Conservation (phyloP, 2,329 filamentous ascomycete genomes). For the Penicillium brasilianum region DNA sequence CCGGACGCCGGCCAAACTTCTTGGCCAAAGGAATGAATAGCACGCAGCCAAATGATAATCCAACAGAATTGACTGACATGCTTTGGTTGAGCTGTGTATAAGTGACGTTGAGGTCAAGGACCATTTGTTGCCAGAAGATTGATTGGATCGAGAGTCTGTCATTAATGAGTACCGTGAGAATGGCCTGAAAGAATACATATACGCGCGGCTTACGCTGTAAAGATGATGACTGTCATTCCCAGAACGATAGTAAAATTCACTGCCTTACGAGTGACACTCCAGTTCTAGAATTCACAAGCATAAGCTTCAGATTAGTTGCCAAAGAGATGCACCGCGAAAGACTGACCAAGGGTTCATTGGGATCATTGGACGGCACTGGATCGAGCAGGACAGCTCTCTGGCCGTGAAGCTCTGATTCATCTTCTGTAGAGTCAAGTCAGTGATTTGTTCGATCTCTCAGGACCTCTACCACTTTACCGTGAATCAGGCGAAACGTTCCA, state of each 20-base stretch:
- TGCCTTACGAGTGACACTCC: slow-evolving; percentile 49
- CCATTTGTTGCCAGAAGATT: slow-evolving; percentile 55
- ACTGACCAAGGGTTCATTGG: slow-evolving; percentile 39
- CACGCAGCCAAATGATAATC: slow-evolving; percentile 50
- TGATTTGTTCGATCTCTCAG: not conserved
- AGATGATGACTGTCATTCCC: slow-evolving; percentile 52
- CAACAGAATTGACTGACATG: slow-evolving; percentile 54
- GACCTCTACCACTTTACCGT: slow-evolving; percentile 16
- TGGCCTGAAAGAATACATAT: not conserved
- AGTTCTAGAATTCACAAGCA: slow-evolving; percentile 43
- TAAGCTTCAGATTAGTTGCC: not conserved
- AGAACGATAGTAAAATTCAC: slow-evolving; percentile 50
- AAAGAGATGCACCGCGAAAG: slow-evolving; percentile 14
- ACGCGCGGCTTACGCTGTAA: slow-evolving; percentile 38
- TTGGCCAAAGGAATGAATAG: slow-evolving; percentile 55
- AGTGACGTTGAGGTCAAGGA: slow-evolving; percentile 50
- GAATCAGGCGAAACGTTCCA: slow-evolving; percentile 35
- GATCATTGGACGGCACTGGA: slow-evolving; percentile 42
- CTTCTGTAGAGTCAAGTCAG: slow-evolving; percentile 15
- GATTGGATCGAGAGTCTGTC: slow-evolving; percentile 45
- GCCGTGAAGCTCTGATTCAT: slow-evolving; percentile 13
- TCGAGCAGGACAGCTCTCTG: slow-evolving; percentile 38
- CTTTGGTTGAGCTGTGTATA: slow-evolving; percentile 51
- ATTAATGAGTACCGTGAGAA: not conserved
- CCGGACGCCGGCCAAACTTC: slow-evolving; percentile 53